phyloP scores from a whole-genome alignment of 148 eudicot species.

The Rhododendron molle region DNA sequence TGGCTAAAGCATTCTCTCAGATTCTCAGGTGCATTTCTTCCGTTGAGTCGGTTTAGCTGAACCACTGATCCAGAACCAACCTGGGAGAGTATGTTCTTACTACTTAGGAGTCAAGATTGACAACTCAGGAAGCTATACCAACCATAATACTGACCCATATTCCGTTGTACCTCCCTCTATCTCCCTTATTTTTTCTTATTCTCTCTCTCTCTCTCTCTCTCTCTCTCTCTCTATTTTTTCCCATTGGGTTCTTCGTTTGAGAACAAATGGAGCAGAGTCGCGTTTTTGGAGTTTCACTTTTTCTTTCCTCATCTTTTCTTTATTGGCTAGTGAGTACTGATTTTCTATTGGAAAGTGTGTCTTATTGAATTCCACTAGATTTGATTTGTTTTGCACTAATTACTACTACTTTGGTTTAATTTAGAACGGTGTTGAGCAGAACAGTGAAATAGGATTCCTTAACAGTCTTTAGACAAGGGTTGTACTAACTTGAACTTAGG shows the following conservation, averaged over 20 bases:
- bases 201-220: constrained; percentile 2
- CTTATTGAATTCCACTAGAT: background rate
- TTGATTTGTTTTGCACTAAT: background rate
- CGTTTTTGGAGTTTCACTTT: background rate
- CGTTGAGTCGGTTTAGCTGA: background rate
- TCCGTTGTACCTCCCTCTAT: background rate
- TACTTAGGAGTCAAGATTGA: background rate
- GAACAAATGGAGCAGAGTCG: background rate
- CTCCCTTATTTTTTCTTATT: background rate
- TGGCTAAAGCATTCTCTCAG: background rate
- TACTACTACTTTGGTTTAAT: background rate
- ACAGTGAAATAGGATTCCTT: background rate
- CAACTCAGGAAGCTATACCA: background rate
- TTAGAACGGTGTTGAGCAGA: background rate
- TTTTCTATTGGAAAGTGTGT: background rate
- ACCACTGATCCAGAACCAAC: background rate
- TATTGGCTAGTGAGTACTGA: background rate
- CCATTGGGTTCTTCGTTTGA: background rate
- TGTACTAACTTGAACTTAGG: background rate
- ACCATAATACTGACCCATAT: background rate
- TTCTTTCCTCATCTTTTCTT: background rate
- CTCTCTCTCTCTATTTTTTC: background rate
- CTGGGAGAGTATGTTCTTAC: background rate
- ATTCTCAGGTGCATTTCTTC: background rate
- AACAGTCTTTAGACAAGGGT: background rate